These are phyloP conservation scores for Zoysia pacifica DNA, from an alignment of 176 grass and related monocot genomes.

Conservation along the genomic window DNA sequence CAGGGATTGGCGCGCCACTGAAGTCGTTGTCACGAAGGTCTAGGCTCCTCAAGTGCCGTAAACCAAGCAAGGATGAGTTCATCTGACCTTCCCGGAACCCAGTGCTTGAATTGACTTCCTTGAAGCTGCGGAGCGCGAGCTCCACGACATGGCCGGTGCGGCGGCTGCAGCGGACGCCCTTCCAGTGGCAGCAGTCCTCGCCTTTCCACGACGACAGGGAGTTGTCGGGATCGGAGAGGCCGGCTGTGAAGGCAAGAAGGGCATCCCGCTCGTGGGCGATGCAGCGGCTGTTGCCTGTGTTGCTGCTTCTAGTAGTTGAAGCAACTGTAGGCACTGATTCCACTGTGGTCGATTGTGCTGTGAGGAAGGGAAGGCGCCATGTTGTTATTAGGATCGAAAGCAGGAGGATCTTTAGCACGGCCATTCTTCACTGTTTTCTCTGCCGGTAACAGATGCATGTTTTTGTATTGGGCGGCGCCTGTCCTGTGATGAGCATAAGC, in stretches of 20 bases:
- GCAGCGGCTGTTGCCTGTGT: not conserved
- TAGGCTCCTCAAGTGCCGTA: conserved; percentile 17
- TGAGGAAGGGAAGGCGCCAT: not conserved
- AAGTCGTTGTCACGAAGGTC: conserved; percentile 28
- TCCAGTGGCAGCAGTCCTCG: conserved; percentile 44
- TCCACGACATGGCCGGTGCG: conserved; percentile 15
- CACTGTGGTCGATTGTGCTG: not conserved
- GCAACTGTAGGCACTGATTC: not conserved
- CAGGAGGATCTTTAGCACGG: not conserved
- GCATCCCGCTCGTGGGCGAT: not conserved
- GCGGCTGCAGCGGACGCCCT: conserved; percentile 30
- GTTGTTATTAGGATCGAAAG: not conserved
- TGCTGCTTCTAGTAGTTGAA: not conserved
- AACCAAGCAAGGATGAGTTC: conserved; percentile 15
- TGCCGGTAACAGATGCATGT: not conserved
- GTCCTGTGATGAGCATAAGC: no score
- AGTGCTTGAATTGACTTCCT: not conserved
- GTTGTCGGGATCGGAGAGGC: conserved; percentile 3
- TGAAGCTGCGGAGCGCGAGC: not conserved
- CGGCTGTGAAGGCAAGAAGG: conserved; percentile 23
- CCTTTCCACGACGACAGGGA: conserved; percentile 40
- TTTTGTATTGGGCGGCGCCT: not conserved
- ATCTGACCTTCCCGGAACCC: not conserved
- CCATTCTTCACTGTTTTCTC: not conserved
- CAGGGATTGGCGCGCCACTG: not conserved